These are phyloP conservation scores for Mortierella claussenii DNA, from an alignment of 192 early-diverging fungal genomes.

Conservation along the genomic window DNA sequence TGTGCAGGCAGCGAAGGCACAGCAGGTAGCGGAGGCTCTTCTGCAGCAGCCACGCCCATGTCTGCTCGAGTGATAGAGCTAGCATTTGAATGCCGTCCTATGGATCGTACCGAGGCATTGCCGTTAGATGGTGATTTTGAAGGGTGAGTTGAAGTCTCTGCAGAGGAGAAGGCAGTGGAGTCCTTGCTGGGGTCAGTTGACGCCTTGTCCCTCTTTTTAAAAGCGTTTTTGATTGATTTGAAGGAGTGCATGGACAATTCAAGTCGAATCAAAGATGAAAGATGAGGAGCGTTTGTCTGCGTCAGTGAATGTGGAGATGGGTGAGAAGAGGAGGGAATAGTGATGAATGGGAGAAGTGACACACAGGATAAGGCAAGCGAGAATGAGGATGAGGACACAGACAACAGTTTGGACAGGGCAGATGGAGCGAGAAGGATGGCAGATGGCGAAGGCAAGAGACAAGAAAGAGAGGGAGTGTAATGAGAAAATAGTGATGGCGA, in stretches of 20 bases:
- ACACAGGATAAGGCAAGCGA: not conserved
- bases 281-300: too few species aligned
- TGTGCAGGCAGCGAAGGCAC: constrained; percentile 9
- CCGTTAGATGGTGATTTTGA: not conserved
- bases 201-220: constrained; percentile 22
- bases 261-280: not conserved
- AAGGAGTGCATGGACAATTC: constrained; percentile 25
- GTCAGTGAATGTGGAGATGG: not conserved
- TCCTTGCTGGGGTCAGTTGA: not conserved
- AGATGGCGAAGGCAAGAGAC: too few species aligned
- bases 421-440: too few species aligned
- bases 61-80: constrained; percentile 23
- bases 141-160: constrained; percentile 2
- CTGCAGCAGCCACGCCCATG: not conserved
- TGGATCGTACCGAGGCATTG: not conserved
- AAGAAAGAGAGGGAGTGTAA: too few species aligned
- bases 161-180: constrained; percentile 5
- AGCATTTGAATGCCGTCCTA: constrained; percentile 29
- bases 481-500: too few species aligned
- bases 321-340: not conserved
- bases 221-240: constrained; percentile 19
- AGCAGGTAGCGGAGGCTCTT: not conserved
- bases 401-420: too few species aligned
- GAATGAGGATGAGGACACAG: not conserved
- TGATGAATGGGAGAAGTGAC: not conserved